phyloP scores from a whole-genome alignment of 345 rosid species.

The Limnanthes douglasii region DNA sequence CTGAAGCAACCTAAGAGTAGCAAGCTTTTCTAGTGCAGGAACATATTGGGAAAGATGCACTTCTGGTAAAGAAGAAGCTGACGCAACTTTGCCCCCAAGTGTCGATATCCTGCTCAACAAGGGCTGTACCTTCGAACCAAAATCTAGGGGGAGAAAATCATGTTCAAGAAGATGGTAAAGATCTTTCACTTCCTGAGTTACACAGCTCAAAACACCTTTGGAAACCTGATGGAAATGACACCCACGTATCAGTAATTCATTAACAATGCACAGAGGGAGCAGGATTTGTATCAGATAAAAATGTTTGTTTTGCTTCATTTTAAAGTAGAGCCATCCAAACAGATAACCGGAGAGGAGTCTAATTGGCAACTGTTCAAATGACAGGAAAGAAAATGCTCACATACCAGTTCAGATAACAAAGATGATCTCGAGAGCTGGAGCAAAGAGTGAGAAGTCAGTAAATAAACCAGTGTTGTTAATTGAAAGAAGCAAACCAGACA shows the following conservation, averaged over 20 bases:
- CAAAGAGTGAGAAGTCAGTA: slow-evolving; percentile 8
- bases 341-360: too few species aligned
- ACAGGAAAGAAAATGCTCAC: too few species aligned
- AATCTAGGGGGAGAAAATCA: slow-evolving; percentile 78
- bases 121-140: slow-evolving; percentile 68
- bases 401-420: slow-evolving; percentile 82
- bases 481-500: slow-evolving; percentile 2
- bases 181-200: slow-evolving; percentile 93
- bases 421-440: slow-evolving; percentile 78
- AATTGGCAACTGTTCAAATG: too few species aligned
- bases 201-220: slow-evolving; percentile 89
- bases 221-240: slow-evolving; percentile 33
- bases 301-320: too few species aligned
- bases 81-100: slow-evolving; percentile 79
- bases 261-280: too few species aligned
- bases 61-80: slow-evolving; percentile 87
- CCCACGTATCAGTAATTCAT: not conserved
- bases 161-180: slow-evolving; percentile 83
- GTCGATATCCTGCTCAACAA: slow-evolving; percentile 61
- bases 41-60: slow-evolving; percentile 72
- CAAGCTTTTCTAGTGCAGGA: slow-evolving; percentile 76
- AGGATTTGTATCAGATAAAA: too few species aligned
- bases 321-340: too few species aligned
- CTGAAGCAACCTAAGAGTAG: slow-evolving; percentile 76
- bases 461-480: too few species aligned